phyloP scores from a whole-genome alignment of 2,329 filamentous ascomycete genomes.

The Tricladium varicosporioides region DNA sequence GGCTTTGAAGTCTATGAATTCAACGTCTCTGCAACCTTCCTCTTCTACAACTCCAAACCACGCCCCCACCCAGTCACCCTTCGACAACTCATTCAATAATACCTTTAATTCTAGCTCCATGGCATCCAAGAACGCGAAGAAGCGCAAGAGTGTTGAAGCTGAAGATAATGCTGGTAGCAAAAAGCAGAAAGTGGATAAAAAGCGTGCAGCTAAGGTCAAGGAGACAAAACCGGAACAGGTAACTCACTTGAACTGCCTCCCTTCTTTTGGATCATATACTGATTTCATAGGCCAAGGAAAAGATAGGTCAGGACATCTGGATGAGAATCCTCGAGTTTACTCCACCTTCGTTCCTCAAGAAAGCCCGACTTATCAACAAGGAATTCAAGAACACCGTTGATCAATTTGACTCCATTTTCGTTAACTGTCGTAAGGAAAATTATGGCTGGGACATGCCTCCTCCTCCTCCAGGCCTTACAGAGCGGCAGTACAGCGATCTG shows the following conservation, averaged over 20 bases:
- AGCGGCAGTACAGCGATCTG: slow-evolving; percentile 30
- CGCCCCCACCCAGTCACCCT: neutral
- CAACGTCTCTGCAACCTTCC: neutral
- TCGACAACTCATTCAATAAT: slow-evolving; percentile 1
- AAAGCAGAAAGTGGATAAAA: slow-evolving; percentile 17
- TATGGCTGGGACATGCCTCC: slow-evolving; percentile 31
- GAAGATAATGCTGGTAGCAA: neutral
- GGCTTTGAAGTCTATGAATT: too few relatives aligned
- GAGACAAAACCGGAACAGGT: slow-evolving; percentile 19
- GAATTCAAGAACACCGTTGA: slow-evolving; percentile 23
- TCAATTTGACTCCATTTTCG: slow-evolving; percentile 26
- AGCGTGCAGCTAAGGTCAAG: slow-evolving; percentile 14
- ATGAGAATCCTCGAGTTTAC: slow-evolving; percentile 32
- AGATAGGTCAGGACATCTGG: slow-evolving; percentile 23
- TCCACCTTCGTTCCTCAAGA: slow-evolving; percentile 31
- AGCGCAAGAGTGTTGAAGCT: slow-evolving; percentile 13
- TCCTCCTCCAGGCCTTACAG: slow-evolving; percentile 20
- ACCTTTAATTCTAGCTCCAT: neutral
- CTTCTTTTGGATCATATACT: slow-evolving; percentile 2
- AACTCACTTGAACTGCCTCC: slow-evolving; percentile 11
- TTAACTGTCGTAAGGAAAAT: slow-evolving; percentile 31
- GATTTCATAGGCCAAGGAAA: slow-evolving; percentile 16
- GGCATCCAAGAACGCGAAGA: slow-evolving; percentile 6
- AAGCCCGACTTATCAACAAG: slow-evolving; percentile 27
- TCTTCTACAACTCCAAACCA: neutral